phyloP scores from a whole-genome alignment of 805 yeast genomes.

The Sugiyamaella chiloensis region DNA sequence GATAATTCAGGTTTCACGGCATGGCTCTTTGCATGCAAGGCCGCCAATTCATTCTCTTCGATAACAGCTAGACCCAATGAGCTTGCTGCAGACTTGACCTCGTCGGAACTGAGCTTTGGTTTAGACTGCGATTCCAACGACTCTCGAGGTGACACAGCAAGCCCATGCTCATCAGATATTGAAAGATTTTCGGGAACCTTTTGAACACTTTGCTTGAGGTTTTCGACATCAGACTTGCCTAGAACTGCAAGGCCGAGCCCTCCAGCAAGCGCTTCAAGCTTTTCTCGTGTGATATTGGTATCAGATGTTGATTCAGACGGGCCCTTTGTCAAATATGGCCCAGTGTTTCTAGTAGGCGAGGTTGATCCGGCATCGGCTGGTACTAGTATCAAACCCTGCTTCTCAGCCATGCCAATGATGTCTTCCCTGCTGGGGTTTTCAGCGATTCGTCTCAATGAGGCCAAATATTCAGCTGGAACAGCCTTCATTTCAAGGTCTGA shows the following conservation, averaged over 20 bases:
- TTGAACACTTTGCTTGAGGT: neutral
- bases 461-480: conserved; percentile 33
- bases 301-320: neutral
- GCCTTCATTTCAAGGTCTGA: conserved; percentile 24
- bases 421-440: conserved; percentile 33
- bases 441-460: conserved; percentile 29
- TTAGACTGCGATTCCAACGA: neutral
- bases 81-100: conserved; percentile 15
- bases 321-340: conserved; percentile 11
- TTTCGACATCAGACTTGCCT: conserved; percentile 28
- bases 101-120: conserved; percentile 2
- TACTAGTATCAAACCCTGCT: conserved; percentile 23
- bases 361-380: conserved; percentile 11
- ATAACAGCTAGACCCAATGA: conserved; percentile 23
- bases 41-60: conserved; percentile 10
- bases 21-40: neutral
- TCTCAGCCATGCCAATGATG: conserved; percentile 26
- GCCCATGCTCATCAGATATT: neutral
- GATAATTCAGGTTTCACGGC: neutral
- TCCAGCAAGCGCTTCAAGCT: conserved; percentile 12
- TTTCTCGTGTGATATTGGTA: neutral
- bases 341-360: neutral
- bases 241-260: conserved; percentile 29
- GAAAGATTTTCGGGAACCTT: neutral
- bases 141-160: neutral